Evolutionary conservation across 805 yeast genomes (phyloP), one percentile per base, ranked within the genome.

Genomic region (Candida tammaniensis): DNA sequence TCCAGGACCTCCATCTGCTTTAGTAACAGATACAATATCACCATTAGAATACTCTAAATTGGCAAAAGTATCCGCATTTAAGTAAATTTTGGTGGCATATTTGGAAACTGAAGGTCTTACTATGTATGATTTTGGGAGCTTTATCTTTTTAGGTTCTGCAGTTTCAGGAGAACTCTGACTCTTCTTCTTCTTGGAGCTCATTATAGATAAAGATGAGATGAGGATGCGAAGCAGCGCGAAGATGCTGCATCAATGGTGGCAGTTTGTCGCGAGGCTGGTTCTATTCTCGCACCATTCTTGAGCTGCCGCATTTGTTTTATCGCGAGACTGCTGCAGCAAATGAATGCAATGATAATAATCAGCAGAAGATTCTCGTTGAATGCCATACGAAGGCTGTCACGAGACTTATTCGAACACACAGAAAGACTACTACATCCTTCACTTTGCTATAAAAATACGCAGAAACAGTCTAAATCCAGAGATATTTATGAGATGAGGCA

Each of bases 1-100:
- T 3, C 81, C 81, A 1, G 58, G 54, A 6, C 57, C 55, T 1
- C 68, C 64, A 27, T 66, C 71, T 0, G 35, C 27, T 38, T 68
- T 70, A 14, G 68, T 52, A 2, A 78, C 41, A 25, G 63, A 49
- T 11, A 77, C 69, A 39, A 78, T 50, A 4, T 72, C 64, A 1
- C 80, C 80, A 15, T 54, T 46, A 6, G 49, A 40, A 9, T 75
- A 56, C 14, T 73, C 82, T 17, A 74, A 51, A 1, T 70, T 73
- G 33, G 66, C 65, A 27, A 76, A 53, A 1, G 73, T 61, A 1
- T 70, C 68, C 0, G 68, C 61, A 36, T 73, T 65, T 3, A 78
- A 36, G 15, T 54, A 54, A 0, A 65, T 68, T 36, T 63, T 65
- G n/a, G 61, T 47, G 22, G 55, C 43, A 7, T 61, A 47, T 31